These are phyloP conservation scores for Aspergillus pseudoglaucus DNA, from an alignment of 2,329 filamentous ascomycete species.

Conservation along the genomic window DNA sequence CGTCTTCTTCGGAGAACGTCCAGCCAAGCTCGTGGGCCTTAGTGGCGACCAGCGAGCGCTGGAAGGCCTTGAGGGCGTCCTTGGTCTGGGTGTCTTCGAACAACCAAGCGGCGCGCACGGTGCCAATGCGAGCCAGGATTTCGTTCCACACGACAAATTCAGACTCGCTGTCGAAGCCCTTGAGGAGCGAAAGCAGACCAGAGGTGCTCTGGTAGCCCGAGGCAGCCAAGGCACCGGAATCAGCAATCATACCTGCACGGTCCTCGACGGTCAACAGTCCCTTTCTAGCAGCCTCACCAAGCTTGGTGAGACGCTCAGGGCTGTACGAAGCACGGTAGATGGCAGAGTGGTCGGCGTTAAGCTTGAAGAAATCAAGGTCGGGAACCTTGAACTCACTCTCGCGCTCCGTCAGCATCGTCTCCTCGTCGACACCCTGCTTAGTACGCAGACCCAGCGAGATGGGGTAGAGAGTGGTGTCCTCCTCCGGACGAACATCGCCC, in stretches of 20 bases:
- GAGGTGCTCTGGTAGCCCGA: slow-evolving; percentile 94
- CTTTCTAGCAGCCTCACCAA: slow-evolving; percentile 76
- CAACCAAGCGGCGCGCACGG: slow-evolving; percentile 79
- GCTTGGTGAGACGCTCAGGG: slow-evolving; percentile 75
- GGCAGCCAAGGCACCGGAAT: slow-evolving; percentile 80
- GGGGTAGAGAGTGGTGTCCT: slow-evolving; percentile 81
- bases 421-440: slow-evolving; percentile 73
- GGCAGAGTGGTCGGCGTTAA: slow-evolving; percentile 90
- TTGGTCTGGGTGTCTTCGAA: slow-evolving; percentile 69
- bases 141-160: slow-evolving; percentile 96
- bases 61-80: slow-evolving; percentile 75
- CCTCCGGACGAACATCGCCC: slow-evolving; percentile 86
- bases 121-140: slow-evolving; percentile 69
- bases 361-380: slow-evolving; percentile 84
- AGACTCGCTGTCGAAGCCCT: slow-evolving; percentile 72
- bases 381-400: slow-evolving; percentile 72
- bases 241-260: slow-evolving; percentile 87
- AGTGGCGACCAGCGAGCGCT: slow-evolving; percentile 66
- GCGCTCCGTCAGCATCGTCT: slow-evolving; percentile 63
- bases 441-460: slow-evolving; percentile 83
- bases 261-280: slow-evolving; percentile 81
- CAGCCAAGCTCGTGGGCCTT: slow-evolving; percentile 86
- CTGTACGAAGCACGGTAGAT: slow-evolving; percentile 88
- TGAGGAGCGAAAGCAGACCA: slow-evolving; percentile 74
- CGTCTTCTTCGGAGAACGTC: slow-evolving; percentile 76